Evolutionary conservation across 345 rosid species (phyloP), one percentile per base, ranked within the genome.

Genomic region (Isatis tinctoria): DNA sequence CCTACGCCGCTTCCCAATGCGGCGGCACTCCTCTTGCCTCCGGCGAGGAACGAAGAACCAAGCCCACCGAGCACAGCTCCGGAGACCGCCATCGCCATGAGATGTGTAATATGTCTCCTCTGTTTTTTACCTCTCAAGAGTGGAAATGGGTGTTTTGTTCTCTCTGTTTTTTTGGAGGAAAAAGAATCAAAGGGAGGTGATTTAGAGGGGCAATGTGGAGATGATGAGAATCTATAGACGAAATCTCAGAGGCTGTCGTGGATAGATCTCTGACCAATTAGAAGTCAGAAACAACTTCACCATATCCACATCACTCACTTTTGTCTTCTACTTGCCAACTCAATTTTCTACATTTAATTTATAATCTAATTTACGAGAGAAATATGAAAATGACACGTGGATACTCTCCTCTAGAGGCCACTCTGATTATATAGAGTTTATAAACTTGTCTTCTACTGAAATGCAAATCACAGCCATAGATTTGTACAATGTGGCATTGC

Each of bases 221-320:
- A 81, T 73, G 86, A 90, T 77, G 80, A 77, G 67, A 88, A 89
- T 89, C 96, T 68, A 39, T 80, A 54, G 70, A 78, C 54, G 88
- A 81, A 65, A 89, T 91, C 88, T 65, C 8, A 18, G 73, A 8
- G 58, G 40, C 72, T 26, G 60, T 28, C 62, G 69, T 77, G 88
- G 96, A 90, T 87, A 88, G 97, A 87, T 87, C 85, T 71, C 87
- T 65, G 73, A 78, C 98, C 97, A 94, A 94, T 94, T 48, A 63
- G 83, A 67, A 52, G 16, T 86, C 62, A 65, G 80, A 65, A 32
- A 30, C 79, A 41, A 69, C 36, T 81, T 85, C 49, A 67, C 75
- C 81, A 77, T 87, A 93, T 93, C 91, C 76, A 61, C 82, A 70
- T 76, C 82, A 78, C 72, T 16, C 47, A 33, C 64, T 35, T 39